Evolutionary conservation across 192 early-diverging fungal genomes (phyloP).

Genomic region (Coemansia sp.): DNA sequence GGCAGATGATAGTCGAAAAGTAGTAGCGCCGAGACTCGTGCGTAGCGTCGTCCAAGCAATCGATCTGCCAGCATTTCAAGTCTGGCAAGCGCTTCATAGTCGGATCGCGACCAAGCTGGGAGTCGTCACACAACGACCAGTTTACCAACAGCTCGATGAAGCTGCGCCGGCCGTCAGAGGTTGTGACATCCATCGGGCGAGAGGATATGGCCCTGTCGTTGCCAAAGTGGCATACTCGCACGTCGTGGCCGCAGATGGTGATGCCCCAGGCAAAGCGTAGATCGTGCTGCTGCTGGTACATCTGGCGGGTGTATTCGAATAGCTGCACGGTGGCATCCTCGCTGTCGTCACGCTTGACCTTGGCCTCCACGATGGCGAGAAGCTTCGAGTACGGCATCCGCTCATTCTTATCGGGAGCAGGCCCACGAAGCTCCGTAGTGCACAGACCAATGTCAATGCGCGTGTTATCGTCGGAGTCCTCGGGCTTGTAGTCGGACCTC

Average conservation of each 20-base stretch:
- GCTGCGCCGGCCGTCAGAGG: background rate
- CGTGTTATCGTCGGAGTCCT: no score
- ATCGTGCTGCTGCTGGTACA: no score
- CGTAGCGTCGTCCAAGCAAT: background rate
- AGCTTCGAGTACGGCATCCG: background rate
- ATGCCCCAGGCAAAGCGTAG: constrained; percentile 16
- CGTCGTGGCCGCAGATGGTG: background rate
- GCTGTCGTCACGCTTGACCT: background rate
- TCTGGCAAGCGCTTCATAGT: background rate
- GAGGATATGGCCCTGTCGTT: background rate
- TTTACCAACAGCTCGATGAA: background rate
- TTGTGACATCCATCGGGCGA: background rate
- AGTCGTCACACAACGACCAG: constrained; percentile 8
- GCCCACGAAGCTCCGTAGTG: no score
- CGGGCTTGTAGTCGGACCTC: no score
- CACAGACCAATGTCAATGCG: no score
- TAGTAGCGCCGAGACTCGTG: background rate
- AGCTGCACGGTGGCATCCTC: background rate
- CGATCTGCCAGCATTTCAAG: background rate
- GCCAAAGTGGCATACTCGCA: background rate
- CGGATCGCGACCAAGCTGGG: constrained; percentile 7
- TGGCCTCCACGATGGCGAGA: no score
- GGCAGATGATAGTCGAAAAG: background rate
- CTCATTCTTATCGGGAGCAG: no score
- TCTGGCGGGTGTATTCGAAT: background rate